A percentile compares a stretch with the other conserved stretches of the same genome.
These are phyloP conservation scores for Rehmannia glutinosa DNA, from an alignment of 257 asterid species.

Conservation along the genomic window DNA sequence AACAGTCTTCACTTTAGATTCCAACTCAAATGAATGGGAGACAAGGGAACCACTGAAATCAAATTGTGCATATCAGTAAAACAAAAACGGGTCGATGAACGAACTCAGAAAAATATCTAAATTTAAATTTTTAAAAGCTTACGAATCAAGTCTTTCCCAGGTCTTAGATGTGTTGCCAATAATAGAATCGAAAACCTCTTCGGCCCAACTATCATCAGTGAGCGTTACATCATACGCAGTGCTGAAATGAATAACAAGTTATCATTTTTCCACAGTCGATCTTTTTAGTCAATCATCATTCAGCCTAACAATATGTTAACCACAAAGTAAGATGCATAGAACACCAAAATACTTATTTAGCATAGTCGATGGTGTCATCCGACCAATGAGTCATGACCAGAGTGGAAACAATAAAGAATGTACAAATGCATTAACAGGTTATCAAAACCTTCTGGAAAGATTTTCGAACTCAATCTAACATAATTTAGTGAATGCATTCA, in stretches of 20 bases:
- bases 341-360: too few species aligned
- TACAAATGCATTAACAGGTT: neutral
- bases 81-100: neutral
- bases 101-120: neutral
- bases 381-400: too few species aligned
- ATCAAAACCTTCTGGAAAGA: neutral
- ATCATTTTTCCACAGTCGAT: constrained; percentile 6
- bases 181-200: constrained; percentile 42
- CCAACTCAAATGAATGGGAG: constrained; percentile 65
- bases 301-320: too few species aligned
- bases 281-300: too few species aligned
- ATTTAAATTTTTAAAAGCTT: constrained; percentile 14
- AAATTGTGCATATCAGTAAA: neutral
- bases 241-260: constrained; percentile 27
- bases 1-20: constrained; percentile 48
- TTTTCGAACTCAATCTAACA: neutral
- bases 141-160: constrained; percentile 62
- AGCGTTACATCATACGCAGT: constrained; percentile 59
- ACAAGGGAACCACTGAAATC: constrained; percentile 53
- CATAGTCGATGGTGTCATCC: too few species aligned
- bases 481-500: neutral
- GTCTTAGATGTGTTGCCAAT: constrained; percentile 56
- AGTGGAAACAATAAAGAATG: too few species aligned
- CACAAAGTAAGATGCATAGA: neutral
- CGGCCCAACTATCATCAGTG: constrained; percentile 52